These are phyloP conservation scores for Paxillus rubicundulus DNA, from an alignment of 768 basidiomycete genomes.

Conservation along the genomic window DNA sequence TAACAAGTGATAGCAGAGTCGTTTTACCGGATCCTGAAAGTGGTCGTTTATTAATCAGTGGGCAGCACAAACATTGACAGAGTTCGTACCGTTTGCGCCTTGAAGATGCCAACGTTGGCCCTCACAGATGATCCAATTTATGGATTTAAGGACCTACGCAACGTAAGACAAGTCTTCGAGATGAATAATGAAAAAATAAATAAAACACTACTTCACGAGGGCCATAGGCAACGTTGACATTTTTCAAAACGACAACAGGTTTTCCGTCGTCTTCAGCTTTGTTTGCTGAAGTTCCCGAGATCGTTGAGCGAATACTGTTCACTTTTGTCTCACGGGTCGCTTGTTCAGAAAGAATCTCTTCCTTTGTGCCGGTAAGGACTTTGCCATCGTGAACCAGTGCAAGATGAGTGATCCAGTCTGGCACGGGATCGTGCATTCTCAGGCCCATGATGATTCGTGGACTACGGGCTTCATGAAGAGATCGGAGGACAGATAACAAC, in stretches of 20 bases:
- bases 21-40: constrained; percentile 87
- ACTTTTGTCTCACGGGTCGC: constrained; percentile 5
- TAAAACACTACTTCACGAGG: constrained; percentile 50
- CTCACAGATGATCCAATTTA: constrained; percentile 78
- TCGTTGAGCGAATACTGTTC: background rate
- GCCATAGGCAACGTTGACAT: constrained; percentile 69
- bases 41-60: background rate
- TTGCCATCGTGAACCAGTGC: constrained; percentile 49
- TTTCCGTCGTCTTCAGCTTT: constrained; percentile 22
- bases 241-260: constrained; percentile 57
- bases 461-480: constrained; percentile 43
- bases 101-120: constrained; percentile 90
- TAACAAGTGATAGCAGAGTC: constrained; percentile 84
- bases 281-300: background rate
- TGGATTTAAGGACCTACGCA: constrained; percentile 64
- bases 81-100: constrained; percentile 75
- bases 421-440: constrained; percentile 67
- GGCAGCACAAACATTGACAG: background rate
- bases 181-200: background rate
- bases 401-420: constrained; percentile 71
- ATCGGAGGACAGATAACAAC: constrained; percentile 53
- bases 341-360: constrained; percentile 39
- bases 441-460: constrained; percentile 69
- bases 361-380: constrained; percentile 51
- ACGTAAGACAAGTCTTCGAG: background rate